Conservation (phyloP, 1,284 basidiomycete genomes). For the Gymnopus androsaceus region DNA sequence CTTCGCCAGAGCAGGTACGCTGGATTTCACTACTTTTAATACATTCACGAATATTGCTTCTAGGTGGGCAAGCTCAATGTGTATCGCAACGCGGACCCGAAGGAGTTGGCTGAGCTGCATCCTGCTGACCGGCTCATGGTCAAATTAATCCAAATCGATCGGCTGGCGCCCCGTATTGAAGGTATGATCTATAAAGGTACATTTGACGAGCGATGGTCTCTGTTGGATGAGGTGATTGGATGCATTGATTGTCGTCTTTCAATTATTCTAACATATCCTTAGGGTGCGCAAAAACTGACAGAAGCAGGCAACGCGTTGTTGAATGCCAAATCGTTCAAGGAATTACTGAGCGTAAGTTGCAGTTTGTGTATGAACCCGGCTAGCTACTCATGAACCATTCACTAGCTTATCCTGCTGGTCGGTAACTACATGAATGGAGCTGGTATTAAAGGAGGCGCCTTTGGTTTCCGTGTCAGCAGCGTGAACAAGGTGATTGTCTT, state of each 20-base stretch:
- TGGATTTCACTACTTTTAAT: conserved; percentile 14
- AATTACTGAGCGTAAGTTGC: conserved; percentile 73
- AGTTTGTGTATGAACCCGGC: not conserved
- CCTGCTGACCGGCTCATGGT: conserved; percentile 97
- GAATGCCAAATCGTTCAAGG: conserved; percentile 82
- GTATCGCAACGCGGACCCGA: conserved; percentile 85
- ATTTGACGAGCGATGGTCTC: conserved; percentile 80
- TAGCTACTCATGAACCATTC: conserved; percentile 15
- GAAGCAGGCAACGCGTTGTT: conserved; percentile 79
- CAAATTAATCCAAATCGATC: conserved; percentile 93
- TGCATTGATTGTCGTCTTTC: not conserved
- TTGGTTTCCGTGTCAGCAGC: conserved; percentile 95
- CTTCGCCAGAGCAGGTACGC: conserved; percentile 84
- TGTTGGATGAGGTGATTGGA: conserved; percentile 61
- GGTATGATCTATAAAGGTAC: conserved; percentile 90
- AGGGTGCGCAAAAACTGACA: conserved; percentile 81
- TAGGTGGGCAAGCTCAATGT: conserved; percentile 90
- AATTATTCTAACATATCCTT: conserved; percentile 7
- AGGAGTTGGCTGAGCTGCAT: conserved; percentile 87
- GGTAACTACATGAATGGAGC: conserved; percentile 99
- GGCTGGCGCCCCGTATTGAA: conserved; percentile 88
- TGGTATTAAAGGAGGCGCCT: conserved; percentile 95
- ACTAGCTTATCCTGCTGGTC: conserved; percentile 86
- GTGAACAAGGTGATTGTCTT: conserved; percentile 82
- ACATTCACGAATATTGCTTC: no score